These are phyloP conservation scores for Aspergillus sclerotialis DNA, from an alignment of 2,329 filamentous ascomycete genomes.

Conservation along the genomic window DNA sequence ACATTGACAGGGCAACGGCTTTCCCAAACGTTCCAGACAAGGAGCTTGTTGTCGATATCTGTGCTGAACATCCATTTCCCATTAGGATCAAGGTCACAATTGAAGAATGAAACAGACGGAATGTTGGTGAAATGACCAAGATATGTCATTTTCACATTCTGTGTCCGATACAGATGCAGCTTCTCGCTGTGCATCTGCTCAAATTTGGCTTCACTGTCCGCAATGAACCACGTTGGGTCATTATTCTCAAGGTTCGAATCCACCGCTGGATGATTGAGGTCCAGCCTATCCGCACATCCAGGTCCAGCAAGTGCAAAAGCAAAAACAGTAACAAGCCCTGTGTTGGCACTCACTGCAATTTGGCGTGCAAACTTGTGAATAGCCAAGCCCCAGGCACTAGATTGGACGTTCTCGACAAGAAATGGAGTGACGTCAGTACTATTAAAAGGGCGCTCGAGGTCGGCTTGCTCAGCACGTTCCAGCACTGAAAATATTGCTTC, in stretches of 20 bases:
- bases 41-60: conserved; percentile 46
- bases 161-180: conserved; percentile 27
- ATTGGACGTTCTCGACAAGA: conserved; percentile 68
- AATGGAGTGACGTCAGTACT: conserved; percentile 45
- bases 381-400: conserved; percentile 82
- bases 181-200: conserved; percentile 20
- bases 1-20: conserved; percentile 18
- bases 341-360: conserved; percentile 80
- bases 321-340: conserved; percentile 50
- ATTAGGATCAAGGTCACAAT: conserved; percentile 48
- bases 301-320: conserved; percentile 49
- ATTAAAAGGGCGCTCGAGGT: conserved; percentile 20
- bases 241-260: conserved; percentile 11
- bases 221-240: conserved; percentile 28
- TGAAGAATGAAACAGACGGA: conserved; percentile 53
- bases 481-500: conserved; percentile 44
- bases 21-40: conserved; percentile 46
- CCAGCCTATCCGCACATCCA: conserved; percentile 11
- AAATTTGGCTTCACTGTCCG: conserved; percentile 19
- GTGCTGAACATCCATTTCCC: conserved; percentile 53
- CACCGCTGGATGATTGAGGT: conserved; percentile 9
- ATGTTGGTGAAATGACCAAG: conserved; percentile 46
- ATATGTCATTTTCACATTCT: conserved; percentile 38
- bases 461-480: conserved; percentile 17
- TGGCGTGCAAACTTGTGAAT: conserved; percentile 74